phyloP scores from a whole-genome alignment of 495 filamentous ascomycete genomes.

The Penicillium roqueforti region DNA sequence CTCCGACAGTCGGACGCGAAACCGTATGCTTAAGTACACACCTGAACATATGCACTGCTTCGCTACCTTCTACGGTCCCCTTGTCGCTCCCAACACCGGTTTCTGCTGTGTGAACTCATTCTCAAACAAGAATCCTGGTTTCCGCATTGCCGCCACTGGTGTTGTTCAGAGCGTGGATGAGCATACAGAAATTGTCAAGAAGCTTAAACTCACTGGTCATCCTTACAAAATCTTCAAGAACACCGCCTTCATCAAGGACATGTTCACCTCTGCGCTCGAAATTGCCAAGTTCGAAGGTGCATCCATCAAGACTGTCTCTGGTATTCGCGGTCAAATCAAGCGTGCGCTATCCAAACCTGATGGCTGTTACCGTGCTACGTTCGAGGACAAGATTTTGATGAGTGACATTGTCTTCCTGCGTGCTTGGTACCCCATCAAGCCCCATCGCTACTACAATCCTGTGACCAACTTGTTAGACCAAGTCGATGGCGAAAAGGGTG shows the following conservation, averaged over 20 bases:
- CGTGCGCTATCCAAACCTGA: constrained; percentile 85
- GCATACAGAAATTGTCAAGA: constrained; percentile 95
- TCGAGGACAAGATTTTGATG: constrained; percentile 97
- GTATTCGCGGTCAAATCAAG: constrained; percentile 95
- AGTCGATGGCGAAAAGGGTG: constrained; percentile 31
- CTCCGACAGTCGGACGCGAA: constrained; percentile 84
- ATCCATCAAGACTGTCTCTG: constrained; percentile 90
- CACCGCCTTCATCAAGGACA: constrained; percentile 97
- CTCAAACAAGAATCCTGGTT: constrained; percentile 81
- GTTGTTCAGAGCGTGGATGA: constrained; percentile 91
- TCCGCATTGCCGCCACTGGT: constrained; percentile 90
- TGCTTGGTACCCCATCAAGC: constrained; percentile 94
- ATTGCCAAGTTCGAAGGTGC: constrained; percentile 98
- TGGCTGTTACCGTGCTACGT: constrained; percentile 90
- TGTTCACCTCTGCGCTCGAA: constrained; percentile 89
- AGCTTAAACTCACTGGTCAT: constrained; percentile 87
- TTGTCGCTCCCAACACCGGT: constrained; percentile 91
- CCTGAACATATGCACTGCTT: constrained; percentile 99
- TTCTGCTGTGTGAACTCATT: constrained; percentile 93
- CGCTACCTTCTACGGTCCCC: constrained; percentile 88
- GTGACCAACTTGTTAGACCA: constrained; percentile 79
- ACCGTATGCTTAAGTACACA: constrained; percentile 96
- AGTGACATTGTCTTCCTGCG: constrained; percentile 92
- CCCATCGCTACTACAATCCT: constrained; percentile 93
- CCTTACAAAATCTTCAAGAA: constrained; percentile 99